A percentile compares a stretch with the other conserved stretches of the same genome.
Conservation (phyloP, 2,329 filamentous ascomycete genomes). For the Xenoacremonium recifei region DNA sequence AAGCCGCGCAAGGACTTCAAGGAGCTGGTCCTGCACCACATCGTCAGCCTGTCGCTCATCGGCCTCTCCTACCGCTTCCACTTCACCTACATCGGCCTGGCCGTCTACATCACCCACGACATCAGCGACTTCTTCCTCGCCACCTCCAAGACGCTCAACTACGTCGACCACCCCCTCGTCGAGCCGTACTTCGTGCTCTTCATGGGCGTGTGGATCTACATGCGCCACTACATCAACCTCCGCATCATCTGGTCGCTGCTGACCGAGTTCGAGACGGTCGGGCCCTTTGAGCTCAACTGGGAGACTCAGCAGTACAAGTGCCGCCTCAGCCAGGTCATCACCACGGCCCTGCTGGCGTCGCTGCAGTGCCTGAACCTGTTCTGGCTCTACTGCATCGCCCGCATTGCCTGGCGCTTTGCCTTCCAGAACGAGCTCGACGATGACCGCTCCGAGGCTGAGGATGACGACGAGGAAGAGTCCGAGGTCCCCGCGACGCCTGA, state of each 20-base stretch:
- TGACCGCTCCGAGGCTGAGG: conserved; percentile 69
- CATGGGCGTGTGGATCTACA: conserved; percentile 82
- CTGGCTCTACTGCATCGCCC: conserved; percentile 76
- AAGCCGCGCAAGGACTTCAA: conserved; percentile 94
- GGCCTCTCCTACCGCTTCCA: conserved; percentile 90
- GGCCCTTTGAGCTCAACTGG: conserved; percentile 76
- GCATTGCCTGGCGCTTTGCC: conserved; percentile 71
- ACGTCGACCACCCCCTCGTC: conserved; percentile 77
- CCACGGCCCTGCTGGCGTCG: conserved; percentile 59
- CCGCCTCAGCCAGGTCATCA: conserved; percentile 66
- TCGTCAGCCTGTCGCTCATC: conserved; percentile 84
- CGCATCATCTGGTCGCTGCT: conserved; percentile 73
- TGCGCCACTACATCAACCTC: conserved; percentile 83
- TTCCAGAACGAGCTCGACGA: conserved; percentile 62
- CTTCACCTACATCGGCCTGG: conserved; percentile 91
- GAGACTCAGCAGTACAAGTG: conserved; percentile 76
- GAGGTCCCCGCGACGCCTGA: conserved; percentile 17
- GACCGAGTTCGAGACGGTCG: conserved; percentile 72
- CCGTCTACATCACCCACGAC: conserved; percentile 93
- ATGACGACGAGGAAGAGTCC: conserved; percentile 56
- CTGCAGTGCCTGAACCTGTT: conserved; percentile 78
- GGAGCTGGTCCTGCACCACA: conserved; percentile 87
- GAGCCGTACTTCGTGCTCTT: conserved; percentile 83
- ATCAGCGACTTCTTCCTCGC: conserved; percentile 95
- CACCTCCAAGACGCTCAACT: conserved; percentile 89